These are phyloP conservation scores for Pythium periplocum DNA, from an alignment of 352 stramenopile genomes.

Conservation along the genomic window DNA sequence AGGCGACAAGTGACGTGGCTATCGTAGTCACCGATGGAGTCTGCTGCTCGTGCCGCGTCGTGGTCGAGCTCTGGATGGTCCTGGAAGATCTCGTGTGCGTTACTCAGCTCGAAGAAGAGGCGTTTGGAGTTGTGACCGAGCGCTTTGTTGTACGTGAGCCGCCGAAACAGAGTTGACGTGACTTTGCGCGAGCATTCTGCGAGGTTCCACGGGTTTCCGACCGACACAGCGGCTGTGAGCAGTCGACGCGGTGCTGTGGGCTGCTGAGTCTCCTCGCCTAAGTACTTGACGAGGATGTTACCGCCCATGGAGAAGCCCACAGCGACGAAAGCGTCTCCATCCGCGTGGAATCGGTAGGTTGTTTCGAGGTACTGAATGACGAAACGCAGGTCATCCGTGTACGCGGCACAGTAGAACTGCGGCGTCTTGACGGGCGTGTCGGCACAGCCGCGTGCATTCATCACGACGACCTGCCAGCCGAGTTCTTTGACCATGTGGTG, in stretches of 20 bases:
- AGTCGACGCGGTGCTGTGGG: slow-evolving; percentile 13
- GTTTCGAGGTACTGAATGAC: slow-evolving; percentile 28
- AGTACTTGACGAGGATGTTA: slow-evolving; percentile 75
- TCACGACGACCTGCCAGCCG: slow-evolving; percentile 67
- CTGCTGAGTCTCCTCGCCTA: slow-evolving; percentile 42
- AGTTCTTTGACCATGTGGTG: slow-evolving; percentile 21
- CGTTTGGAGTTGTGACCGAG: slow-evolving; percentile 41
- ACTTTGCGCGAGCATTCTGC: slow-evolving; percentile 41
- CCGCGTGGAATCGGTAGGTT: slow-evolving; percentile 31
- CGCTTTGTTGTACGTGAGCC: slow-evolving; percentile 45
- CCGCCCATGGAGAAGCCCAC: slow-evolving; percentile 69
- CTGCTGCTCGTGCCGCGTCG: slow-evolving; percentile 24
- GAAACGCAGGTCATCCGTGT: slow-evolving; percentile 61
- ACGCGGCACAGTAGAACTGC: slow-evolving; percentile 62
- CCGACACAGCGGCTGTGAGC: slow-evolving; percentile 41
- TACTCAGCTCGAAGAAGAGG: slow-evolving; percentile 62
- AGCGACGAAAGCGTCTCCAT: slow-evolving; percentile 32
- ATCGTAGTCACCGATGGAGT: slow-evolving; percentile 56
- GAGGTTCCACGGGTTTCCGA: slow-evolving; percentile 74
- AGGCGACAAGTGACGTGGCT: slow-evolving; percentile 48
- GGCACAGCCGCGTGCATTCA: slow-evolving; percentile 69
- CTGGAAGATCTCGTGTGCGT: slow-evolving; percentile 54
- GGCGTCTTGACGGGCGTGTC: slow-evolving; percentile 46
- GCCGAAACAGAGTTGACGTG: slow-evolving; percentile 37
- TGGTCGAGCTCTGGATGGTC: slow-evolving; percentile 41